Evolutionary conservation across 139 green algal species (phyloP).

Genomic region (Chlamydomonas applanata): DNA sequence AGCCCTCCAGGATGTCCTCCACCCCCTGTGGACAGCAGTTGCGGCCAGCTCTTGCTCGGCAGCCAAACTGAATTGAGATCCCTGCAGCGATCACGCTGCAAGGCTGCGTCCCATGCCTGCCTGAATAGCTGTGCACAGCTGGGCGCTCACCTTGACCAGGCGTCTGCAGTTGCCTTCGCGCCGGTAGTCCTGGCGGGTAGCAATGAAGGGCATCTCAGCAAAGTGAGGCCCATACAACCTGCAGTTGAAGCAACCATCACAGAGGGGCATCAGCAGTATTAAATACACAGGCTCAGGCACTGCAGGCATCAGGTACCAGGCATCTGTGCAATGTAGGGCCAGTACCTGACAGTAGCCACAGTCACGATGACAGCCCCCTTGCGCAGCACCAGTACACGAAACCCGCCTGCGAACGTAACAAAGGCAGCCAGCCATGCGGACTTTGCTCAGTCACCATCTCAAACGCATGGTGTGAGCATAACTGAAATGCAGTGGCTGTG

Average conservation of each 20-base stretch:
- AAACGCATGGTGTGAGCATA: too few species aligned
- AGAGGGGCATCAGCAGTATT: neutral
- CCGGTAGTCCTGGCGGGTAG: conserved; percentile 58
- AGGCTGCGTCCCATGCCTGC: too few species aligned
- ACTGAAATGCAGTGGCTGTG: too few species aligned
- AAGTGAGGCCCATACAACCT: conserved; percentile 53
- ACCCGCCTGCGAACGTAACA: conserved; percentile 43
- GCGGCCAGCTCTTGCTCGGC: too few species aligned
- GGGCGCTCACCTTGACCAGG: conserved; percentile 45
- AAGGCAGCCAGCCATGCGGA: too few species aligned
- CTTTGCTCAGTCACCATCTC: too few species aligned
- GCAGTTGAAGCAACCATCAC: neutral
- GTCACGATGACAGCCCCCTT: conserved; percentile 51
- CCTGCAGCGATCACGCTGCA: too few species aligned
- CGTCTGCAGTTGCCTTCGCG: conserved; percentile 60
- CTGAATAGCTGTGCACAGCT: too few species aligned
- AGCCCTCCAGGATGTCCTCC: conserved; percentile 39
- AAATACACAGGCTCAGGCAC: neutral
- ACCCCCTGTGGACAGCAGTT: conserved; percentile 35
- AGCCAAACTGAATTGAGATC: too few species aligned
- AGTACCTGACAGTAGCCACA: conserved; percentile 55
- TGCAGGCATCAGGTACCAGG: neutral
- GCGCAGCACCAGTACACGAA: conserved; percentile 54
- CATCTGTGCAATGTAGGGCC: neutral
- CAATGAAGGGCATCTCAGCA: conserved; percentile 72